phyloP scores from a whole-genome alignment of 225 moss, liverwort and hornwort species.

The Antitrichia curtipendula region DNA sequence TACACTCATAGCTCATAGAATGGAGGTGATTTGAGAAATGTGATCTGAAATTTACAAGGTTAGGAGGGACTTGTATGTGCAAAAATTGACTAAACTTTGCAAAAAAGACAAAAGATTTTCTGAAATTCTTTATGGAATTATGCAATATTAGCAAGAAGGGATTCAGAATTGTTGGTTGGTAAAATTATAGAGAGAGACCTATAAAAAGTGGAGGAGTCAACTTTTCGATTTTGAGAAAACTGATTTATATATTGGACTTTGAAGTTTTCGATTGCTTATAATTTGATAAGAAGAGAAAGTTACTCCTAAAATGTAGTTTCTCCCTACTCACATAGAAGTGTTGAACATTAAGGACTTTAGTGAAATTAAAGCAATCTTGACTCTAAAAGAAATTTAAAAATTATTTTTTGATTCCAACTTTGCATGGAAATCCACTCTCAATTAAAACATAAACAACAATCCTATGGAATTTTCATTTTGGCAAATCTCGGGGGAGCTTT shows the following conservation, averaged over 20 bases:
- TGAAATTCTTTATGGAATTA: background rate
- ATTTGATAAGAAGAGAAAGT: background rate
- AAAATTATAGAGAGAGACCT: fast-evolving
- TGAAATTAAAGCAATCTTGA: fast-evolving
- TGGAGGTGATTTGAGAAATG: background rate
- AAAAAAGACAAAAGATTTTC: background rate
- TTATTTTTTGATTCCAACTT: fast-evolving
- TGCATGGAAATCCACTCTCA: fast-evolving
- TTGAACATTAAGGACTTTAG: fast-evolving
- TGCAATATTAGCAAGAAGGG: background rate
- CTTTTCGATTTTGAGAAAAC: fast-evolving
- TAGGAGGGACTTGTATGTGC: background rate
- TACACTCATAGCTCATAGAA: fast-evolving
- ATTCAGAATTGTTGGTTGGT: background rate
- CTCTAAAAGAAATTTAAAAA: background rate
- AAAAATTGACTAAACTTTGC: background rate
- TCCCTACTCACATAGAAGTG: background rate
- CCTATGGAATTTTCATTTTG: background rate
- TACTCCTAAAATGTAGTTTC: background rate
- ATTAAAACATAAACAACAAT: too few species aligned
- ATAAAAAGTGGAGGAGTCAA: fast-evolving
- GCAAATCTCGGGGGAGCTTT: fast-evolving
- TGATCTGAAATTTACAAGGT: background rate
- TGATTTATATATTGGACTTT: background rate
- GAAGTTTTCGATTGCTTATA: background rate